Conservation (phyloP, 106 monocot species). For the Acorus calamus region DNA sequence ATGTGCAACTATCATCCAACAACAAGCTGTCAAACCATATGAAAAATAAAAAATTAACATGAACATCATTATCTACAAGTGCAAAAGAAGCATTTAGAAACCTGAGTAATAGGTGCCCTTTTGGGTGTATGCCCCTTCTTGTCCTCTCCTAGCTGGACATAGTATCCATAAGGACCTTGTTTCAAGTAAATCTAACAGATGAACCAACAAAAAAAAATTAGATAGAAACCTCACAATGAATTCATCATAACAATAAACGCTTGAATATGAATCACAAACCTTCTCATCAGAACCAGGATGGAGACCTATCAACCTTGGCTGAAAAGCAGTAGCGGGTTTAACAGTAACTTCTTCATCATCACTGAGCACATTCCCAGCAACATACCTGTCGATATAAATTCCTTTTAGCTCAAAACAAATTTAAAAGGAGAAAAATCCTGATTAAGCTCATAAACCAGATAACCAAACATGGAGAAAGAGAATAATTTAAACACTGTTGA, state of each 20-base stretch:
- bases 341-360: conserved; percentile 25
- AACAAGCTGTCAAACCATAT: too few species aligned
- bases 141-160: conserved; percentile 90
- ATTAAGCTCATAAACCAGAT: too few species aligned
- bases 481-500: too few species aligned
- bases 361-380: conserved; percentile 37
- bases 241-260: too few species aligned
- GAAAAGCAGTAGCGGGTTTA: conserved; percentile 34
- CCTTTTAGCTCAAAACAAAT: too few species aligned
- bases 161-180: conserved; percentile 88
- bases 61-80: too few species aligned
- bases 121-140: conserved; percentile 62
- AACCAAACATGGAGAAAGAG: too few species aligned
- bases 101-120: conserved; percentile 71
- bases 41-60: too few species aligned
- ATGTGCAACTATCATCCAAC: too few species aligned
- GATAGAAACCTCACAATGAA: too few species aligned
- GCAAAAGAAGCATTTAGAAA: conserved; percentile 1
- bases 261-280: conserved; percentile 14
- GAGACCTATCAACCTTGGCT: conserved; percentile 59
- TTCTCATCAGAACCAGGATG: conserved; percentile 57
- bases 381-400: conserved; percentile 30
- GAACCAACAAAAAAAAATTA: neutral
- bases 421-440: too few species aligned
- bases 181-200: conserved; percentile 65